Evolutionary conservation across 2,329 filamentous ascomycete genomes (phyloP), one percentile per base, ranked within the genome.

Genomic region (Venturia aucupariae): DNA sequence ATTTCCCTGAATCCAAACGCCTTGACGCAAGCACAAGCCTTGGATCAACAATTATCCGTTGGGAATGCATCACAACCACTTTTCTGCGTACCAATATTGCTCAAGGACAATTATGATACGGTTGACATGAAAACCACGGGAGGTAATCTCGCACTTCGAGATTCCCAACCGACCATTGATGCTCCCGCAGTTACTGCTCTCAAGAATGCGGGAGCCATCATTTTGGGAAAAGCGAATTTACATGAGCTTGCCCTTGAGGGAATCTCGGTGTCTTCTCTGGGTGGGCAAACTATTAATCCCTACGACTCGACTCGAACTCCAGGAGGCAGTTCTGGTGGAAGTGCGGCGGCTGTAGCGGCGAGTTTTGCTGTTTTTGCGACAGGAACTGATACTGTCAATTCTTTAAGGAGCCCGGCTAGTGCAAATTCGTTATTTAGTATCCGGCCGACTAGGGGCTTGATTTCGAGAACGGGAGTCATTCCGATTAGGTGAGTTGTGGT

Each of bases 71-170:
- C 86, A n/a, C 82, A 87, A 1, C 84, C 84, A 0, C 79, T 92
- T 1, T 88, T 92, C 71, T 88, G 89, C 3, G 89, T 92, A 54
- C 89, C 89, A 0, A 89, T 90, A 71, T 78, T 88, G 1, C 82
- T 90, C 67, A 92, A 92, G 74, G 88, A 92, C 71, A 88, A 87
- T 70, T 87, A 89, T 64, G 86, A 80, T 30, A 85, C 82, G 8
- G 85, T 84, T 67, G 88, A 90, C 71, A 83, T 92, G 81, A 82
- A 91, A 71, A 92, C 88, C 0, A 91, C 89, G 0, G 88, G 88
- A 0, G 89, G 89, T 0, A 85, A 81, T 70, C 86, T 79, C 81
- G 85, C 85, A n/a, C 79, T 92, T 0, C 73, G 88, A 1, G 88
- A 88, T 1, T 85, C 80, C 57, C 76, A 86, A 0, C 84, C 88